Base-by-base conservation (phyloP, 78 protist genomes). In the Cyanophora paradoxa region DNA sequence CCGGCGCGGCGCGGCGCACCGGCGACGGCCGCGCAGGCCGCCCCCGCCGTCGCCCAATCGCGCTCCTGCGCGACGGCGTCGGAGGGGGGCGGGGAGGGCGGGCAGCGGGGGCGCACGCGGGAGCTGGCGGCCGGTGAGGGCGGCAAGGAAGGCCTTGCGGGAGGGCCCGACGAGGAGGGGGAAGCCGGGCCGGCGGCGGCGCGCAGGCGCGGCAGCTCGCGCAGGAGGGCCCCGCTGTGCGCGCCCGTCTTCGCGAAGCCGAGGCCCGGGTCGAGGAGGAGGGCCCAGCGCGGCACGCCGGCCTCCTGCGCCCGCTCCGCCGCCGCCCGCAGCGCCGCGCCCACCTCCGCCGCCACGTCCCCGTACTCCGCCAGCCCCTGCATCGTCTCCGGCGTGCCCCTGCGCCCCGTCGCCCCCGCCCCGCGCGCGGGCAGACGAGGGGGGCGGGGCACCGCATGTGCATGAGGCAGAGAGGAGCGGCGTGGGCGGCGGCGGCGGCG, bases 221-320 rank as follows among this genome's bases (percentile, higher is more conserved):
- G 31, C 2, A 79, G 39, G 0, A 85, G 63, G n/a, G 67, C 79
- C 7, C 77, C 75, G 5, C 66, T 75, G 57, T 86, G 86, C 17
- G 33, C 76, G 31, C 59, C 54, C 8, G 74, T 66, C 70, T 86
- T 86, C 28, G 85, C 77, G 52, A 86, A 86, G 19, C 90, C 90
- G 34, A 86, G 52, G 42, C 90, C 90, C 3, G 86, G 86, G 58
- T 86, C 90, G 26, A 77, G 28, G 0, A 86, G 31, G 14, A 81
- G 36, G 57, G 77, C 75, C 84, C 84, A 86, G 19, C 37, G 20
- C 34, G 61, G 73, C 8, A 84, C 20, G 30, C 89, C 85, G 14
- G 68, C 59, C 16, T 41, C 76, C 22, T 30, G 44, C 17, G 81
- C 76, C 6, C 57, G 66, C 30, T 68, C 61, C 14, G 71, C 39